Conservation (phyloP, 257 asterid species). For the Cinchona pubescens region DNA sequence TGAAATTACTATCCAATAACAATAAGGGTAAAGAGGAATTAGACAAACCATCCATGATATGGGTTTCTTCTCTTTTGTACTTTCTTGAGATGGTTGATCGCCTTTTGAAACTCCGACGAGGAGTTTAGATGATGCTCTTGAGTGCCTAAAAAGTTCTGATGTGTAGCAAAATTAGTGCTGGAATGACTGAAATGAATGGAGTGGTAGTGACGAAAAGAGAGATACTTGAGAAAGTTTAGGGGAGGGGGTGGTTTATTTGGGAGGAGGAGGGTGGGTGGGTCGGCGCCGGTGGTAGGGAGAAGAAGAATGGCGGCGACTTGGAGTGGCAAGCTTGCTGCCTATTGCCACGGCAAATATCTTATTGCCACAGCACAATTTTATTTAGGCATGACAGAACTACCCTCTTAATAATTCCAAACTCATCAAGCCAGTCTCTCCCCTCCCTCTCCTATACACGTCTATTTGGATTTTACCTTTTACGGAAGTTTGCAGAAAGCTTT, state of each 20-base stretch:
- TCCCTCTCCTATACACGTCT: too few species aligned
- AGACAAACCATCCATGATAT: slow-evolving; percentile 24
- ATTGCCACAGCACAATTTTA: too few species aligned
- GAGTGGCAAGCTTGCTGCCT: too few species aligned
- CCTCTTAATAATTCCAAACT: too few species aligned
- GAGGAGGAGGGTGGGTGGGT: not conserved
- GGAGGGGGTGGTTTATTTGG: not conserved
- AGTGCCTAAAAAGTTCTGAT: not conserved
- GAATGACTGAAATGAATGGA: not conserved
- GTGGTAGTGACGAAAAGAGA: not conserved
- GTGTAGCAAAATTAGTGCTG: not conserved
- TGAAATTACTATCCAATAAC: not conserved
- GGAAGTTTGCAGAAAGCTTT: too few species aligned
- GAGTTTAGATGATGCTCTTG: not conserved
- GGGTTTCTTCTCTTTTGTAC: not conserved
- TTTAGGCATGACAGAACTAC: too few species aligned
- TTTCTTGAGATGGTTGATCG: not conserved
- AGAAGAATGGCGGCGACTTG: not conserved
- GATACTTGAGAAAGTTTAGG: not conserved
- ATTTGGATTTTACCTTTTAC: too few species aligned
- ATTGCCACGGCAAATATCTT: too few species aligned
- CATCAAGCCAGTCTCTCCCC: too few species aligned
- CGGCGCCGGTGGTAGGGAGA: not conserved
- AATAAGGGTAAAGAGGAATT: not conserved
- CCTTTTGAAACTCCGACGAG: not conserved